Conservation (phyloP, 176 grass and related monocot genomes). For the Musa acuminata region DNA sequence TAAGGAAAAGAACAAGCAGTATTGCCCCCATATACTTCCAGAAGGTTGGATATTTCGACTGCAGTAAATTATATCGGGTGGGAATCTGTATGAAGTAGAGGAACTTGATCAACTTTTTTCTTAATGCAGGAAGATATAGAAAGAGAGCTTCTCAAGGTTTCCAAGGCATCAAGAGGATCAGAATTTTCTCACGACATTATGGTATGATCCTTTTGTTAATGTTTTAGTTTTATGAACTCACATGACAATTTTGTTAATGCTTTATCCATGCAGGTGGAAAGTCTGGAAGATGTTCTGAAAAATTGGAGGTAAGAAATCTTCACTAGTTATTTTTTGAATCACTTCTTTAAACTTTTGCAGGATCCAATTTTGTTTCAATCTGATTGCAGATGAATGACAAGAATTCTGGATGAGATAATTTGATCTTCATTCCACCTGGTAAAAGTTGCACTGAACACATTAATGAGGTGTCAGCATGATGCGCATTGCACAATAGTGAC, state of each 20-base stretch:
- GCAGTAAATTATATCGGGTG: not conserved
- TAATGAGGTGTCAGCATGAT: constrained; percentile 60
- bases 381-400: constrained; percentile 70
- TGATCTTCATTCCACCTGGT: constrained; percentile 91
- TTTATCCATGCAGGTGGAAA: constrained; percentile 55
- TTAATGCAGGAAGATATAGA: constrained; percentile 76
- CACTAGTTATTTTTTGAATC: no score
- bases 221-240: not conserved
- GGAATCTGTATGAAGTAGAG: not conserved
- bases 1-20: constrained; percentile 83
- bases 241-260: constrained; percentile 4
- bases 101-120: not conserved
- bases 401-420: constrained; percentile 93
- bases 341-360: not conserved
- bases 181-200: constrained; percentile 67
- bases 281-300: constrained; percentile 88
- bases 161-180: constrained; percentile 48
- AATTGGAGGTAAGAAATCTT: constrained; percentile 61
- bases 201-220: constrained; percentile 30
- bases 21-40: constrained; percentile 92
- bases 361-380: not conserved
- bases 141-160: constrained; percentile 61
- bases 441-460: constrained; percentile 75
- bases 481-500: not conserved
- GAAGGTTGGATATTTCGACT: constrained; percentile 46